Evolutionary conservation across 306 rosid genomes (phyloP), one percentile per base, ranked within the genome.

Genomic region (Ormosia semicastrata): DNA sequence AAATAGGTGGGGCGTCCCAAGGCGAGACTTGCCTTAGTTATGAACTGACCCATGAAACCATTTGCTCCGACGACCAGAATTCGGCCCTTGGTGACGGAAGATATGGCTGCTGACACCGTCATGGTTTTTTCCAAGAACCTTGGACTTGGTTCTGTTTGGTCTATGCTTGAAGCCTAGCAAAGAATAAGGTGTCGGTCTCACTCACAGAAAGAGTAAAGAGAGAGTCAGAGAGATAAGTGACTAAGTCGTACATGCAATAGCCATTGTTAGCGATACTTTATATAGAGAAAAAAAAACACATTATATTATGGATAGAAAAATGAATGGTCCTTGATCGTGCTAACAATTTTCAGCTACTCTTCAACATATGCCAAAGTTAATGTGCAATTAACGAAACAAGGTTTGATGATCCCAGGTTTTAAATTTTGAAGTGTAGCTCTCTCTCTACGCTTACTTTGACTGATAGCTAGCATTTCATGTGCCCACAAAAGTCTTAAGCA

Each of bases 11-110:
- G 71, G 8, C 59, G 80, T 7, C 87, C 88, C 1, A 80, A 13
- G 2, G 9, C 62, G 7, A 92, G 80, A 85, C 94, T 92, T 8
- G 93, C 94, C 40, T 86, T 85, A 2, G 94, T 86, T 8, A 92
- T 53, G 7, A 89, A 90, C 71, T 77, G 85, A 4, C 97, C 97
- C 32, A 92, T 92, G 77, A 92, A 90, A 2, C 97, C 97, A 0
- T 88, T 87, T 43, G 91, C 92, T 7, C 97, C 97, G 10, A 52
- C 58, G 0, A 92, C 8, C 14, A 92, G 81, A 10, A 86, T 83
- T 7, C 86, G 70, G 67, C 80, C 68, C 15, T 66, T 79, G 58
- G 70, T 54, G 4, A 57, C 46, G 0, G 67, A n/a, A 34, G 84
- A n/a, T 18, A 79, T n/a, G 2, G 78, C 50, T 6, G 76, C 34